Base-by-base conservation (phyloP, 129 eudicot genomes). In the Pittosporum tobira region DNA sequence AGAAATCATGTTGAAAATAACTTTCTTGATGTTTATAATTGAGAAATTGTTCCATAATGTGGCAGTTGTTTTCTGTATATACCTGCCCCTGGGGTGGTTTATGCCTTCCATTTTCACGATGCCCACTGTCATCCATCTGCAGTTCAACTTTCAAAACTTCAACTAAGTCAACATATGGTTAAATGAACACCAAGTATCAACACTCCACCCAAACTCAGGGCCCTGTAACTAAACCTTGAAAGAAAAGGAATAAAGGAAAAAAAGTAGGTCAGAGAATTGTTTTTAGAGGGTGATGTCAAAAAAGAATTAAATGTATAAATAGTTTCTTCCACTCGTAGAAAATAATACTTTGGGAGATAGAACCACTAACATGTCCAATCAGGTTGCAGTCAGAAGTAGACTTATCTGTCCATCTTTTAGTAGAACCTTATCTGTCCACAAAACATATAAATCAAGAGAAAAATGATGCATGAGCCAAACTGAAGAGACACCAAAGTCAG, bases 71-170 rank as follows among this genome's bases (percentile, higher is more conserved):
- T n/a, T n/a, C 47, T 30, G 5, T 16, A 56, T 3, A 34, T 84
- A 88, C 95, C 95, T 81, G 96, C 64, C 86, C 79, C 79, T 81
- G 96, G 30, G 84, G 79, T 40, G 81, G 80, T 74, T 88, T 88
- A 68, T 84, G 94, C 67, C 96, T 77, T 55, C 89, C 89, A 55
- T 81, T 83, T 62, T 88, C 96, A 22, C 88, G 94, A 74, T 88
- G 88, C 51, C 88, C 94, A 13, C 76, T 74, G 63, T 88, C 94
- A 69, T 93, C 99, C 99, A 93, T 93, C 64, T 44, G 65, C 47
- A 16, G 31, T 47, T 67, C 48, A 51, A 31, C 31, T 36, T 51
- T 64, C 49, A 34, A 62, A 67, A 59, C 68, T 13, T 49, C 13
- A 54, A 22, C 72, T 40, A 42, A 37, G 68, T 61, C 56, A 46